A percentile compares a stretch with the other conserved stretches of the same genome.
phyloP scores from a whole-genome alignment of 2,329 filamentous ascomycete species.

The Pseudogymnoascus sp. region DNA sequence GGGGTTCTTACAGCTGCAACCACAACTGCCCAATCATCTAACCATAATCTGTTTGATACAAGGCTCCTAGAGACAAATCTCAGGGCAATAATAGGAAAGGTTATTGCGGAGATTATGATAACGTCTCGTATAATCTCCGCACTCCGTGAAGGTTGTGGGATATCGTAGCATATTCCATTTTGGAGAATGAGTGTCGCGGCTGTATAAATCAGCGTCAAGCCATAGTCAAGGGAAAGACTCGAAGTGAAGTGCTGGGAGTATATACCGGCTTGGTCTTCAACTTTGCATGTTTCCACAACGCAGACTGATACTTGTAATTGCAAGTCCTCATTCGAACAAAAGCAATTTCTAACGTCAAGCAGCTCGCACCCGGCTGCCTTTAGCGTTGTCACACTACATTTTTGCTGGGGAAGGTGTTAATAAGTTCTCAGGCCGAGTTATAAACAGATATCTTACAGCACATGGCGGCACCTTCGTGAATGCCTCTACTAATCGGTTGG shows the following conservation, averaged over 20 bases:
- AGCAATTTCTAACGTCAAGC: slow-evolving; percentile 12
- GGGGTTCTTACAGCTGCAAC: slow-evolving; percentile 14
- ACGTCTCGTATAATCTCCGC: slow-evolving; percentile 14
- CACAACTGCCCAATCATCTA: slow-evolving; percentile 19
- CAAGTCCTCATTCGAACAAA: slow-evolving; percentile 17
- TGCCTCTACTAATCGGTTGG: background rate
- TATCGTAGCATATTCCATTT: slow-evolving; percentile 15
- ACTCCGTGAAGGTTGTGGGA: slow-evolving; percentile 15
- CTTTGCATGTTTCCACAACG: slow-evolving; percentile 14
- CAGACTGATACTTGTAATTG: slow-evolving; percentile 14
- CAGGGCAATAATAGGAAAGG: slow-evolving; percentile 16
- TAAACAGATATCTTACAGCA: background rate
- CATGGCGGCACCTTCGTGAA: slow-evolving; percentile 7
- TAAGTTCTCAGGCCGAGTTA: background rate
- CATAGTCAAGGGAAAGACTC: background rate
- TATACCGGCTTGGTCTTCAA: slow-evolving; percentile 17
- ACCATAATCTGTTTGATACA: slow-evolving; percentile 17
- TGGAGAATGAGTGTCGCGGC: slow-evolving; percentile 12
- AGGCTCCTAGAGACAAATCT: slow-evolving; percentile 17
- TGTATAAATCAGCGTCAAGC: background rate
- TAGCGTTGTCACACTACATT: background rate
- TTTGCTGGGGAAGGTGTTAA: background rate
- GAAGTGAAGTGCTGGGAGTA: background rate
- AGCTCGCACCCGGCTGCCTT: background rate
- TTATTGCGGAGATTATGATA: slow-evolving; percentile 15